Percentiles rank a stretch among this genome's conserved stretches.
phyloP scores from a whole-genome alignment of 1,284 basidiomycete genomes.

The Peniophora sp. region DNA sequence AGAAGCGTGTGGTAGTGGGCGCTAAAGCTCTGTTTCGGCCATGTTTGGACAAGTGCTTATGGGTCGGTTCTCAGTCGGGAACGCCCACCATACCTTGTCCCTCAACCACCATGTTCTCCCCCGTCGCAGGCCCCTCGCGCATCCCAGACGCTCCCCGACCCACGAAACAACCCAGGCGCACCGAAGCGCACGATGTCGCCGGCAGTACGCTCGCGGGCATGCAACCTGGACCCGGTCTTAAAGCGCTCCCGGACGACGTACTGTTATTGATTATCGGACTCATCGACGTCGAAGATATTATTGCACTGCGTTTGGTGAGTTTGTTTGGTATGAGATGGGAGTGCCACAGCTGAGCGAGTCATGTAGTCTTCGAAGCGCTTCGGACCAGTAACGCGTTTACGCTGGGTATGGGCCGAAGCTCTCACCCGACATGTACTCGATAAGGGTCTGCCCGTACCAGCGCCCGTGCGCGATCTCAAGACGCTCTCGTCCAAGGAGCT shows the following conservation, averaged over 20 bases:
- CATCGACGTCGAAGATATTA: constrained; percentile 25
- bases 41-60: no score
- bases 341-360: constrained; percentile 1
- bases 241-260: constrained; percentile 24
- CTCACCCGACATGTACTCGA: constrained; percentile 25
- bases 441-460: constrained; percentile 25
- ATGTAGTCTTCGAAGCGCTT: constrained; percentile 25
- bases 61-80: no score
- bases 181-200: background rate
- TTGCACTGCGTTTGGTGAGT: constrained; percentile 25
- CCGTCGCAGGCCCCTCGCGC: no score
- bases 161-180: no score
- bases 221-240: no score
- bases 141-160: no score
- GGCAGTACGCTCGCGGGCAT: constrained; percentile 3
- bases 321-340: background rate
- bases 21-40: no score
- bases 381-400: constrained; percentile 22
- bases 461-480: constrained; percentile 19
- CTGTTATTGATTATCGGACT: constrained; percentile 25
- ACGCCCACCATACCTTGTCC: no score
- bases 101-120: no score
- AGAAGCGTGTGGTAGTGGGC: no score
- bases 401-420: constrained; percentile 30
- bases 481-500: constrained; percentile 24